Evolutionary conservation across 768 basidiomycete genomes (phyloP), one percentile per base, ranked within the genome.

Genomic region (Boletus tomentosulus): DNA sequence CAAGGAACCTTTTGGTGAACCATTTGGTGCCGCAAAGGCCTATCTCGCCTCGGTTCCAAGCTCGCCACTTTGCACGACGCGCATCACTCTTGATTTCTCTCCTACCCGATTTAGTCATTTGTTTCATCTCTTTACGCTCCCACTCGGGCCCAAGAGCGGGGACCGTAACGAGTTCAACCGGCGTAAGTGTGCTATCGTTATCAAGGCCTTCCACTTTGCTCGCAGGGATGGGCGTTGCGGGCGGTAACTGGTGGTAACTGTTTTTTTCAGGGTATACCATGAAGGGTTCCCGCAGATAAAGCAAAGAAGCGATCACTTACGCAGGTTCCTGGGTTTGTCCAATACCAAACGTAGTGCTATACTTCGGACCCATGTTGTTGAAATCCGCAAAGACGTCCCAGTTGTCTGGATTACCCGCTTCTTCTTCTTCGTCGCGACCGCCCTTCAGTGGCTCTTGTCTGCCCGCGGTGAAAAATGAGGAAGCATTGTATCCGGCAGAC

Each of bases 121-220:
- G 79, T 46, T 78, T 80, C 68, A 97, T 71, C 67, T 98, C 94
- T 19, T 79, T 74, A 47, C 84, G 83, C 25, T 80, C 80, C 94
- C 94, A 98, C 73, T 98, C 94, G 0, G 94, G 74, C 19, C 94
- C 94, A 3, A 98, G 77, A 2, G 89, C 89, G 3, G 94, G 94
- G 0, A 97, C 92, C 1, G 94, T 96, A 42, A 96, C 87, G 68
- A 95, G 77, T 70, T 98, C 94, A 24, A 93, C 89, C 3, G 81
- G 83, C 10, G 75, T 75, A 4, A 62, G 51, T 16, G 70, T 48
- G 41, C 59, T 63, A 43, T 67, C 64, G 12, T 65, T 62, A 46
- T 76, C 76, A 11, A 62, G 16, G 3, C 19, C 74, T 27, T 78
- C 80, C 30, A 56, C 50, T 58, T 73, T 76, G 53, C 65, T 68